Evolutionary conservation across 352 stramenopile genomes (phyloP).

Genomic region (Phytophthora chlamydospora): DNA sequence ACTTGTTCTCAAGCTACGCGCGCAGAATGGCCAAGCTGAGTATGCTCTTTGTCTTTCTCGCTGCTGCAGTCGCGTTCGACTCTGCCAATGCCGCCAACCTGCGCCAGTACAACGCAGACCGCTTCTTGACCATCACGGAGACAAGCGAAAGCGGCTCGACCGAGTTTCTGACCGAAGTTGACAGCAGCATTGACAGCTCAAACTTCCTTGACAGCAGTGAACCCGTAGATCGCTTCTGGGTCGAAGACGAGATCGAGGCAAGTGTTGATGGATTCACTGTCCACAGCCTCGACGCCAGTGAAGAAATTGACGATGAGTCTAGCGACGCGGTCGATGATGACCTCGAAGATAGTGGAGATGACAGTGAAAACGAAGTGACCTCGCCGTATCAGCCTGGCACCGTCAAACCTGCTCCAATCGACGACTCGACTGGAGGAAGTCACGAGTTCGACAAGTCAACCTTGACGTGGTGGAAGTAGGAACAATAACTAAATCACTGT

Average conservation of each 20-base stretch:
- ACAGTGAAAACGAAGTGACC: background rate
- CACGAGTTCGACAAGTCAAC: slow-evolving; percentile 17
- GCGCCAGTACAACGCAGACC: slow-evolving; percentile 8
- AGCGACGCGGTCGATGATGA: background rate
- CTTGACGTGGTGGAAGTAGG: slow-evolving; percentile 28
- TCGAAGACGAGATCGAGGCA: background rate
- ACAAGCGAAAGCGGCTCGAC: slow-evolving; percentile 18
- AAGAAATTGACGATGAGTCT: background rate
- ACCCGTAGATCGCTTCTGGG: slow-evolving; percentile 2
- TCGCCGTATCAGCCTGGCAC: slow-evolving; percentile 13
- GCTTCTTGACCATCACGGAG: slow-evolving; percentile 6
- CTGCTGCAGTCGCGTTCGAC: background rate
- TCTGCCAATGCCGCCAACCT: slow-evolving; percentile 13
- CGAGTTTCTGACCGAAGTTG: slow-evolving; percentile 9
- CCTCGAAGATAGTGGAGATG: slow-evolving; percentile 3
- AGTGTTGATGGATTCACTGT: slow-evolving; percentile 5
- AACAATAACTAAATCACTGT: slow-evolving; percentile 1
- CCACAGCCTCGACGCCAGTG: slow-evolving; percentile 1
- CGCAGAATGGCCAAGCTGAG: slow-evolving; percentile 14
- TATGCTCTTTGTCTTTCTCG: slow-evolving; percentile 3
- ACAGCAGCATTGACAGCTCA: too few species aligned
- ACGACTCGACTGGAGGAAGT: slow-evolving; percentile 1
- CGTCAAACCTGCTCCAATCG: slow-evolving; percentile 9
- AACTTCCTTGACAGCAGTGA: too few species aligned
- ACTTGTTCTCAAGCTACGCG: too few species aligned